These are phyloP conservation scores for Diaporthe velutina DNA, from an alignment of 2,329 filamentous ascomycete genomes.

Conservation along the genomic window DNA sequence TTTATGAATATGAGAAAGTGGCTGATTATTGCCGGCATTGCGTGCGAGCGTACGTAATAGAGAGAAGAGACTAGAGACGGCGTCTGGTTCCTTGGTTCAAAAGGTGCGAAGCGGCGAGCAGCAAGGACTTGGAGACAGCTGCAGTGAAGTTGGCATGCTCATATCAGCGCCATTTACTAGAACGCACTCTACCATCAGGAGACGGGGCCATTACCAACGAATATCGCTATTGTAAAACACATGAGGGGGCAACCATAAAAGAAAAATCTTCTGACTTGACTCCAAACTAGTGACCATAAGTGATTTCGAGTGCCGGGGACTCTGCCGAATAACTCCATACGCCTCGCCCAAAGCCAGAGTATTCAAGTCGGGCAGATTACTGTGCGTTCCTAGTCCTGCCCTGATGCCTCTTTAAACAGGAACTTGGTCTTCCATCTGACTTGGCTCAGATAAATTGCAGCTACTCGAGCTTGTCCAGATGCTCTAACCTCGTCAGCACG, in stretches of 20 bases:
- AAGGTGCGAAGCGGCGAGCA: not conserved
- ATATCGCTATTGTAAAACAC: not conserved
- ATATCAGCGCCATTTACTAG: not conserved
- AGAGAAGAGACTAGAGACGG: not conserved
- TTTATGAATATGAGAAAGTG: not conserved
- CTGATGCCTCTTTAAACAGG: not conserved
- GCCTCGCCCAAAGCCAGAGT: slow-evolving; percentile 35
- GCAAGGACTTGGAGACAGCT: not conserved
- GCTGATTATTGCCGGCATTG: not conserved
- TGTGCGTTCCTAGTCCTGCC: slow-evolving; percentile 7
- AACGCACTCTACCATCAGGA: not conserved
- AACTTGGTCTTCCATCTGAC: not conserved
- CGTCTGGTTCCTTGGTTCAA: not conserved
- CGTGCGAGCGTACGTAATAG: too few species aligned
- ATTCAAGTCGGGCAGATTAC: not conserved
- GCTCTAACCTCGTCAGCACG: slow-evolving; percentile 91
- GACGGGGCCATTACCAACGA: not conserved
- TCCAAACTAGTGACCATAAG: not conserved
- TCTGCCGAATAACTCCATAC: slow-evolving; percentile 36
- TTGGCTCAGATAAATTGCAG: not conserved
- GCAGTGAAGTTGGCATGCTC: not conserved
- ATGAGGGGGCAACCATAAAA: not conserved
- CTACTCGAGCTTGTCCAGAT: slow-evolving; percentile 95
- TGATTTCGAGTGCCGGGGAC: not conserved
- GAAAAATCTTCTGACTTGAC: not conserved